phyloP scores from a whole-genome alignment of 1,284 basidiomycete genomes.

The Rhodotorula sp. region DNA sequence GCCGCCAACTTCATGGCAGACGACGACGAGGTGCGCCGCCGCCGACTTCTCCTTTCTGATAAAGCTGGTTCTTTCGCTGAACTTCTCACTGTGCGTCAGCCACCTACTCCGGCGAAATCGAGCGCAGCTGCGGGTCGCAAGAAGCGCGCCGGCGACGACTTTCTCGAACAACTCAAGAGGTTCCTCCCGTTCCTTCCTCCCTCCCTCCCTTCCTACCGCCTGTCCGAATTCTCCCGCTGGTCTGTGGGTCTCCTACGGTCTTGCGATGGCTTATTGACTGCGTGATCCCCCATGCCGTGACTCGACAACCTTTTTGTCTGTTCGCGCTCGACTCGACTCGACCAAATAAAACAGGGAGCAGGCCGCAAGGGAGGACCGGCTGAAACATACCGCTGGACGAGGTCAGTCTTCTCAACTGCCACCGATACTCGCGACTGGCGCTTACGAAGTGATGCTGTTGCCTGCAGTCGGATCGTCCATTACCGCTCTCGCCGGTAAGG shows the following conservation, averaged over 20 bases:
- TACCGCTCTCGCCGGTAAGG: slow-evolving; percentile 75
- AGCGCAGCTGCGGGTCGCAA: slow-evolving; percentile 61
- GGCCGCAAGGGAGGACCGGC: slow-evolving; percentile 77
- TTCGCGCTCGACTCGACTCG: background rate
- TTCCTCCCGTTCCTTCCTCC: slow-evolving; percentile 45
- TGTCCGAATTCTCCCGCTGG: background rate
- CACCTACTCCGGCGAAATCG: slow-evolving; percentile 2
- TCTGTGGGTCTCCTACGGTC: background rate
- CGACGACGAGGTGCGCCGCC: slow-evolving; percentile 47
- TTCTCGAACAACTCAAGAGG: slow-evolving; percentile 90
- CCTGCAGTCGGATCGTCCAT: slow-evolving; percentile 61
- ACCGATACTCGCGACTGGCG: no score
- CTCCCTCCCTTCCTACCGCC: background rate
- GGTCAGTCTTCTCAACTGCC: slow-evolving; percentile 6
- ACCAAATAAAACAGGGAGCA: slow-evolving; percentile 65
- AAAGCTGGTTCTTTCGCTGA: slow-evolving; percentile 40
- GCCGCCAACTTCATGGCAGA: slow-evolving; percentile 37
- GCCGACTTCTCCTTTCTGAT: slow-evolving; percentile 40
- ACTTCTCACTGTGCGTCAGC: slow-evolving; percentile 36
- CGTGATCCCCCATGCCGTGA: no score
- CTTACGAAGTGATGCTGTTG: background rate
- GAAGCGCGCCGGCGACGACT: slow-evolving; percentile 87
- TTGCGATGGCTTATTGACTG: slow-evolving; percentile 2
- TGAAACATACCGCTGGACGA: slow-evolving; percentile 59
- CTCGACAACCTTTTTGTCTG: background rate